Evolutionary conservation across 2,329 filamentous ascomycete genomes (phyloP).

Genomic region (Endoconidiophora laricicola): DNA sequence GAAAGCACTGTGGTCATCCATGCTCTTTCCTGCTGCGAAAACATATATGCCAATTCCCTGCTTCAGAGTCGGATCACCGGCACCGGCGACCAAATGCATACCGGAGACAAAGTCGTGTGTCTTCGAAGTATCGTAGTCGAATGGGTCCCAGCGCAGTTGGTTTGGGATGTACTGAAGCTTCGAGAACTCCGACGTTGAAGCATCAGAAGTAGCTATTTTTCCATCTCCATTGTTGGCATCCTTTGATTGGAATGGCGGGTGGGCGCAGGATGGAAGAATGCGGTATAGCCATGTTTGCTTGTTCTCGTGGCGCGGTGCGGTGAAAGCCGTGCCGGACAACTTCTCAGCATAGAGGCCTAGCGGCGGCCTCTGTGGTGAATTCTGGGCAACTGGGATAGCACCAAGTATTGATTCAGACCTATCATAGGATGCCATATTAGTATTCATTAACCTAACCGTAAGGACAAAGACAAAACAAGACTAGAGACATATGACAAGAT

Average conservation of each 20-base stretch:
- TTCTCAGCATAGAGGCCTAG: conserved; percentile 72
- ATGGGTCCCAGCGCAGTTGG: conserved; percentile 64
- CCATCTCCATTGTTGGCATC: conserved; percentile 14
- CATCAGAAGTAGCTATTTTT: conserved; percentile 12
- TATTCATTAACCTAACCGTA: not conserved
- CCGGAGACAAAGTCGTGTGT: conserved; percentile 31
- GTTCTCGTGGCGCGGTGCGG: conserved; percentile 50
- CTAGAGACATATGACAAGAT: not conserved
- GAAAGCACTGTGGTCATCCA: conserved; percentile 52
- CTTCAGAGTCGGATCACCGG: conserved; percentile 61
- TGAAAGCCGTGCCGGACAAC: conserved; percentile 56
- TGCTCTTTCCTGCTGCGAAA: conserved; percentile 57
- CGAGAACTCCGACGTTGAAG: conserved; percentile 13
- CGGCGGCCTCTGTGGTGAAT: conserved; percentile 67
- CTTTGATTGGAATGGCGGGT: conserved; percentile 37
- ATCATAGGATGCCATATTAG: not conserved
- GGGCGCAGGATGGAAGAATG: conserved; percentile 46
- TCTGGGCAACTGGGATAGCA: conserved; percentile 57
- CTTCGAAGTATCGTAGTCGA: conserved; percentile 46
- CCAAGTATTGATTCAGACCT: conserved; percentile 63
- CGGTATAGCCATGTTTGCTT: conserved; percentile 59
- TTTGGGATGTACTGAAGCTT: conserved; percentile 62
- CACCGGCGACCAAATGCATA: conserved; percentile 55
- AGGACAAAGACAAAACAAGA: not conserved
- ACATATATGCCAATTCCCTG: conserved; percentile 59